Percentiles rank a stretch among this genome's conserved stretches.
Conservation (phyloP, 1,284 basidiomycete species). For the Trichosporon ovoides region DNA sequence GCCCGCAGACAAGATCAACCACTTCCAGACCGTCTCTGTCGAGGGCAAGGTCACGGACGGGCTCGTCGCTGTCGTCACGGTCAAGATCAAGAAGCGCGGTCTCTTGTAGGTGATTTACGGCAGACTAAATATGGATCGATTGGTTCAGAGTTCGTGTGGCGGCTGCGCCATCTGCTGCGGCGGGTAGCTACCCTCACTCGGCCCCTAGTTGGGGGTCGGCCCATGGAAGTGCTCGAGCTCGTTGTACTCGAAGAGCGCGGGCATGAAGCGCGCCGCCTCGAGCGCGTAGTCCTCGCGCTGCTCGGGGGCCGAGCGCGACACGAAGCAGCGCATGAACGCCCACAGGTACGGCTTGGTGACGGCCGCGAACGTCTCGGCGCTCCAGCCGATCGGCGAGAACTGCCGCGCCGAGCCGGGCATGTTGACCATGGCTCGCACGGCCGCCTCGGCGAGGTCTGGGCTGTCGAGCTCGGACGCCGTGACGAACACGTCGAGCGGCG, state of each 20-base stretch:
- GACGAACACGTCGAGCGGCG: not conserved
- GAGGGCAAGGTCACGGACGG: constrained; percentile 69
- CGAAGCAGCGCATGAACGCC: not conserved
- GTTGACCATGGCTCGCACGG: not conserved
- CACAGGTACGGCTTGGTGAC: not conserved
- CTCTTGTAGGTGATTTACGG: not conserved
- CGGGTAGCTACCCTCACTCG: too few relatives aligned
- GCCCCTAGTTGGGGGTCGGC: not conserved
- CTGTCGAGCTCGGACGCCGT: not conserved
- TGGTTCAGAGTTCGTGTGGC: too few relatives aligned
- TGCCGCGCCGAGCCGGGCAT: not conserved
- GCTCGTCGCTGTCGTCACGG: constrained; percentile 71
- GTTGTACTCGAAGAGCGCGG: not conserved
- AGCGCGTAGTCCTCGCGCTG: not conserved
- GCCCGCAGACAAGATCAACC: constrained; percentile 62
- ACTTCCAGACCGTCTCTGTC: constrained; percentile 60
- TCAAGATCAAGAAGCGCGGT: constrained; percentile 54
- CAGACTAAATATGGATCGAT: too few relatives aligned
- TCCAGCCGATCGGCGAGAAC: not conserved
- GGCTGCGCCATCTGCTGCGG: too few relatives aligned
- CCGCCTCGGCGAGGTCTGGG: not conserved
- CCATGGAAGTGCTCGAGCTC: not conserved
- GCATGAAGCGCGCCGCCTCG: not conserved
- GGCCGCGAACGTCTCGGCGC: not conserved
- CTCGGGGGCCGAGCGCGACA: not conserved